Conservation (phyloP, 345 rosid species). For the Camelina laxa region DNA sequence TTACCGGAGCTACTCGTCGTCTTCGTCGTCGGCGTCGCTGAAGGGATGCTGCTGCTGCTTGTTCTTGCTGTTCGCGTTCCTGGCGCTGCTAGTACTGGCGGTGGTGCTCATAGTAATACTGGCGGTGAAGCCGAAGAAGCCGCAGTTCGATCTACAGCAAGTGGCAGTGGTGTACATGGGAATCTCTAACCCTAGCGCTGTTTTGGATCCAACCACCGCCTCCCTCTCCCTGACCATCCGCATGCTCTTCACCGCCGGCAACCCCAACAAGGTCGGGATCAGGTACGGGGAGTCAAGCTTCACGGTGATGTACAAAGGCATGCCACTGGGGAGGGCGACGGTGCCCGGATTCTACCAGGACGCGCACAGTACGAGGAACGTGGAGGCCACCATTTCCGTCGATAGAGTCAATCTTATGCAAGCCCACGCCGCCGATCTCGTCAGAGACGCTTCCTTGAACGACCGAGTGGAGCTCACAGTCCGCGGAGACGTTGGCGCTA, state of each 20-base stretch:
- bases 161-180: slow-evolving; percentile 94
- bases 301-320: slow-evolving; percentile 92
- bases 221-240: slow-evolving; percentile 73
- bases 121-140: slow-evolving; percentile 95
- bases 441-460: slow-evolving; percentile 83
- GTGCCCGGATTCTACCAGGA: slow-evolving; percentile 94
- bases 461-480: slow-evolving; percentile 85
- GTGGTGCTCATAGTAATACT: slow-evolving; percentile 73
- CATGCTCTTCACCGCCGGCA: slow-evolving; percentile 85
- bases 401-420: slow-evolving; percentile 87
- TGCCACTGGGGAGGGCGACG: slow-evolving; percentile 86
- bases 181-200: slow-evolving; percentile 48
- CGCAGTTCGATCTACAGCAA: slow-evolving; percentile 98
- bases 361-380: slow-evolving; percentile 73
- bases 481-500: slow-evolving; percentile 85
- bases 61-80: slow-evolving; percentile 83
- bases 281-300: slow-evolving; percentile 93
- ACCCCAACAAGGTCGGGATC: slow-evolving; percentile 97
- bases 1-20: slow-evolving; percentile 54
- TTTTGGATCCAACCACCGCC: slow-evolving; percentile 61
- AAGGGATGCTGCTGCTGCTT: slow-evolving; percentile 99
- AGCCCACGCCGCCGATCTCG: slow-evolving; percentile 73
- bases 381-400: slow-evolving; percentile 79
- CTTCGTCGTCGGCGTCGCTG: slow-evolving; percentile 72
- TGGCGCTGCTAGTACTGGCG: slow-evolving; percentile 74